A percentile compares a stretch with the other conserved stretches of the same genome.
Evolutionary conservation across 257 asterid genomes (phyloP).

Genomic region (Solanum pinnatisectum): DNA sequence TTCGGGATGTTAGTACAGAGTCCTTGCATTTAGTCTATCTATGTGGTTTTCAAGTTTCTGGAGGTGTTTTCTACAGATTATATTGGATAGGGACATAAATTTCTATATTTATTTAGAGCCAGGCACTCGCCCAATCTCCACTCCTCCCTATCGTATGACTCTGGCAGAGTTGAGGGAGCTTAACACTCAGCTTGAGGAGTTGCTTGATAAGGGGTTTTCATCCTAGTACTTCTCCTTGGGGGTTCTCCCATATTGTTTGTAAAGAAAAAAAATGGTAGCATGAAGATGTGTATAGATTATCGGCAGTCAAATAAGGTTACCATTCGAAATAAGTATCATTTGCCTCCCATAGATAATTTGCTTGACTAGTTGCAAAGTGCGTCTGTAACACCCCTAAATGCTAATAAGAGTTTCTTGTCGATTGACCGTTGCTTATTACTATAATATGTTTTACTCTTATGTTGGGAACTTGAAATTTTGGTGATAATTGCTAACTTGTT

Average conservation of each 20-base stretch:
- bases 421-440: too few relatives aligned
- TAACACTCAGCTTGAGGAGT: neutral
- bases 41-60: neutral
- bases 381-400: too few relatives aligned
- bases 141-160: neutral
- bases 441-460: too few relatives aligned
- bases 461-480: too few relatives aligned
- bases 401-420: too few relatives aligned
- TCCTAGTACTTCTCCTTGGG: neutral
- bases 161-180: neutral
- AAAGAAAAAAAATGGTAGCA: neutral
- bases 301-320: neutral
- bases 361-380: neutral
- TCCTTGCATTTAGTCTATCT: neutral
- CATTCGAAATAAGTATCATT: neutral
- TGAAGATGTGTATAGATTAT: neutral
- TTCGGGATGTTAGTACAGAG: neutral
- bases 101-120: neutral
- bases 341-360: neutral
- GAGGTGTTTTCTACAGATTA: neutral
- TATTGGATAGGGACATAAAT: neutral
- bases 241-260: neutral
- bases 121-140: neutral
- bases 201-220: neutral
- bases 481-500: too few relatives aligned